Conservation (phyloP, 2,329 filamentous ascomycete species). For the Trichoderma afroharzianum region DNA sequence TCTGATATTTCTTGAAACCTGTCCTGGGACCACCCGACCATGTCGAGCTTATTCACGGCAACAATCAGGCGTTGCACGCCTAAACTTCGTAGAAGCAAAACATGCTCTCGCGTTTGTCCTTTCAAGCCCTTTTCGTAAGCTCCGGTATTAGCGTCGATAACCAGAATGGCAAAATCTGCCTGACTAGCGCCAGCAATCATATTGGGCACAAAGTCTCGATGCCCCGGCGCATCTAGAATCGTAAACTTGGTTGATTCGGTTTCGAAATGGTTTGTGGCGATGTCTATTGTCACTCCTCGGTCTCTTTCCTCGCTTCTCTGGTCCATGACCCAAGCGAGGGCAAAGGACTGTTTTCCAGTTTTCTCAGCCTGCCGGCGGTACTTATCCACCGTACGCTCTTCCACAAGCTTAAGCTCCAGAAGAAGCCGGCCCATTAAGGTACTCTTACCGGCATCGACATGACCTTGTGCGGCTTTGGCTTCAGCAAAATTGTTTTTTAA, state of each 20-base stretch:
- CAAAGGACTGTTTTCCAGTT: constrained; percentile 92
- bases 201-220: constrained; percentile 94
- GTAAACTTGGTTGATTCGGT: constrained; percentile 85
- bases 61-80: constrained; percentile 86
- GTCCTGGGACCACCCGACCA: constrained; percentile 74
- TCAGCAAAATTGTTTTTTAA: neutral
- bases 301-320: constrained; percentile 84
- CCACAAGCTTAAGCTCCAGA: constrained; percentile 82
- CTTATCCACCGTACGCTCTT: constrained; percentile 83
- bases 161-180: constrained; percentile 91
- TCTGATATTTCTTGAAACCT: constrained; percentile 82
- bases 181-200: constrained; percentile 98
- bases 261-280: constrained; percentile 91
- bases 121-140: constrained; percentile 92
- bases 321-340: constrained; percentile 94
- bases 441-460: constrained; percentile 96
- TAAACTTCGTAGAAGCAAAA: constrained; percentile 82
- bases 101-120: constrained; percentile 92
- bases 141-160: constrained; percentile 85
- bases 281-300: constrained; percentile 92
- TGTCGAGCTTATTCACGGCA: constrained; percentile 93
- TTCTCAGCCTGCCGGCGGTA: constrained; percentile 85
- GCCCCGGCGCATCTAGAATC: constrained; percentile 91
- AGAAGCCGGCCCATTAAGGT: constrained; percentile 95
- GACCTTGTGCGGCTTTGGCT: constrained; percentile 55